Evolutionary conservation across 1,284 basidiomycete genomes (phyloP).

Genomic region (Mycosarcoma maydis): DNA sequence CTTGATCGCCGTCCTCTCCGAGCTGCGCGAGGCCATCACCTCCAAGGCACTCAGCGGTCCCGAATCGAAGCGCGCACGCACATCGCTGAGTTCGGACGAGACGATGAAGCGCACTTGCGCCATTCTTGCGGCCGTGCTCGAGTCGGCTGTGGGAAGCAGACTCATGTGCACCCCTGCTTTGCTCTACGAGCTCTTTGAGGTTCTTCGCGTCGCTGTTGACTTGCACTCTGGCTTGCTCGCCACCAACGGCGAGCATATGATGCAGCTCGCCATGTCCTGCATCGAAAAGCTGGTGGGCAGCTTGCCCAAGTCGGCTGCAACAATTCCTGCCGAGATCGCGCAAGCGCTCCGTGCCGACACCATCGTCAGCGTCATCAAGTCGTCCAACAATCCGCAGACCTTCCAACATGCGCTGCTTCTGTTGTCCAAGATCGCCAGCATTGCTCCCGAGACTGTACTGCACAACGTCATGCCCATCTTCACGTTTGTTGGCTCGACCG

Average conservation of each 20-base stretch:
- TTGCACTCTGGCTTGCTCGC: conserved; percentile 68
- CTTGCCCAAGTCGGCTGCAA: conserved; percentile 34
- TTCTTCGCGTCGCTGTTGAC: conserved; percentile 76
- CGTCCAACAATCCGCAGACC: conserved; percentile 87
- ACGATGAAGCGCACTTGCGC: conserved; percentile 42
- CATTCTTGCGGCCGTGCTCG: conserved; percentile 71
- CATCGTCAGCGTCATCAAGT: conserved; percentile 62
- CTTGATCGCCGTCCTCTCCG: conserved; percentile 74
- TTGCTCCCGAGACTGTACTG: conserved; percentile 88
- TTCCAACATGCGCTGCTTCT: conserved; percentile 93
- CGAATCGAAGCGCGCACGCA: conserved; percentile 48
- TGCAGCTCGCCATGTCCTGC: conserved; percentile 82
- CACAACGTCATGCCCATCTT: conserved; percentile 98
- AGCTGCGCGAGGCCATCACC: conserved; percentile 70
- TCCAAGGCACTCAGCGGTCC: conserved; percentile 70
- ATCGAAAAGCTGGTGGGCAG: conserved; percentile 75
- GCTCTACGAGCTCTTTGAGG: conserved; percentile 78
- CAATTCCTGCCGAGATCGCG: conserved; percentile 45
- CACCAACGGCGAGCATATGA: conserved; percentile 83
- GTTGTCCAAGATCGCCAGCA: conserved; percentile 81
- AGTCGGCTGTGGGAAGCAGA: conserved; percentile 75
- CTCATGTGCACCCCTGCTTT: conserved; percentile 78
- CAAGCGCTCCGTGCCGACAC: conserved; percentile 57
- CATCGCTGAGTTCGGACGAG: conserved; percentile 40
- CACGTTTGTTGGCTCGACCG: conserved; percentile 97